Evolutionary conservation across 148 eudicot genomes (phyloP).

Genomic region (Polygonum aviculare): DNA sequence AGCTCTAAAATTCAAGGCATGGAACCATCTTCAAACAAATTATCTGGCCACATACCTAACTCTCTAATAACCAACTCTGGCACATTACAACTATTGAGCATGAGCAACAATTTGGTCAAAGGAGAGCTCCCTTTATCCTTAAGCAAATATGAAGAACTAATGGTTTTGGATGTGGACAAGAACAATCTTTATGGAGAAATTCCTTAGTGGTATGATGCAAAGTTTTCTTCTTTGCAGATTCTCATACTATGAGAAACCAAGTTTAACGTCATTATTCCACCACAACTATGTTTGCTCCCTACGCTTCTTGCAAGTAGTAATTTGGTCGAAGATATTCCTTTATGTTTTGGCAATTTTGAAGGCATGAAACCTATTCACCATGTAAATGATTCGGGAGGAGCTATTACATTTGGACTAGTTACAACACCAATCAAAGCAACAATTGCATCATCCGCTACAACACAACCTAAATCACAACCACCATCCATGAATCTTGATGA

Average conservation of each 20-base stretch:
- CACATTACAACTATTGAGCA: background rate
- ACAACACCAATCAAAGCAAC: background rate
- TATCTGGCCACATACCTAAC: constrained; percentile 19
- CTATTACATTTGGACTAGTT: too few relatives aligned
- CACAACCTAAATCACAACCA: too few relatives aligned
- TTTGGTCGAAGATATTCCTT: constrained; percentile 14
- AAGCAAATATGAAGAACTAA: background rate
- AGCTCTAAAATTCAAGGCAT: background rate
- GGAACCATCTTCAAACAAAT: constrained; percentile 22
- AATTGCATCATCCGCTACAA: too few relatives aligned
- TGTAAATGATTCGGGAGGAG: too few relatives aligned
- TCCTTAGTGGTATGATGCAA: constrained; percentile 17
- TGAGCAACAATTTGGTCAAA: constrained; percentile 22
- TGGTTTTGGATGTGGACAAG: constrained; percentile 30
- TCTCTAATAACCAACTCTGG: constrained; percentile 13
- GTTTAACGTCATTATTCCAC: constrained; percentile 30
- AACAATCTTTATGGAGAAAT: constrained; percentile 25
- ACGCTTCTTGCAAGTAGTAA: constrained; percentile 27
- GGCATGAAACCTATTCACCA: constrained; percentile 4
- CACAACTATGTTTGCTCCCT: constrained; percentile 14
- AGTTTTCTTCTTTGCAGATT: background rate
- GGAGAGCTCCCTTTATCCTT: constrained; percentile 16
- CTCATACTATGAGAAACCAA: background rate
- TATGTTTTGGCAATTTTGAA: background rate
- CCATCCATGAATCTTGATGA: background rate